Percentiles rank a stretch among this genome's conserved stretches.
These are phyloP conservation scores for Aspergillus novoparasiticus DNA, from an alignment of 2,329 filamentous ascomycete genomes.

Conservation along the genomic window DNA sequence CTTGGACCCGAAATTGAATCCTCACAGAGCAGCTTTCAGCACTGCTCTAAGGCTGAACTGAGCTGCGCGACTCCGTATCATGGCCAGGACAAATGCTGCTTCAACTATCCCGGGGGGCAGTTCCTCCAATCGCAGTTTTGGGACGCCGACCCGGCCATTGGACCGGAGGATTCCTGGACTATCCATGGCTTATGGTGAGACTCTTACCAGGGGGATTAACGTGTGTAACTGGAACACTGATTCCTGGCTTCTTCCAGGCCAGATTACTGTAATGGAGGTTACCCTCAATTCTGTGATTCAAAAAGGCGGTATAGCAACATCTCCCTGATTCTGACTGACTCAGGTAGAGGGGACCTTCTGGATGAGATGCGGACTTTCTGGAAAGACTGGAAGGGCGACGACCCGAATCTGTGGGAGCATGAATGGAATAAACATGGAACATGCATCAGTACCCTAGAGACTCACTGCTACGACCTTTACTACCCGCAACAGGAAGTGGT, in stretches of 20 bases:
- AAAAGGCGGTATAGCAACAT: conserved; percentile 67
- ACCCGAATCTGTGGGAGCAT: conserved; percentile 71
- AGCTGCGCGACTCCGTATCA: conserved; percentile 67
- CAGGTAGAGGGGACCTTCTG: conserved; percentile 59
- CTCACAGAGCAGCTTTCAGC: conserved; percentile 18
- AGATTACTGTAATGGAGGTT: conserved; percentile 70
- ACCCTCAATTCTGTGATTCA: conserved; percentile 66
- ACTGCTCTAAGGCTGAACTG: conserved; percentile 45
- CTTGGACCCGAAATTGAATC: conserved; percentile 11
- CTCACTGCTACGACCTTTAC: conserved; percentile 67
- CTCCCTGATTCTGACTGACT: conserved; percentile 59
- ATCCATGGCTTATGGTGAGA: conserved; percentile 68
- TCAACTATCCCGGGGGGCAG: conserved; percentile 71
- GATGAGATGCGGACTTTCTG: conserved; percentile 71
- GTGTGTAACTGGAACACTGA: not conserved
- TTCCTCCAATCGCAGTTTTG: conserved; percentile 77
- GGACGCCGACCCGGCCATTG: conserved; percentile 67
- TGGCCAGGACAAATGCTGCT: conserved; percentile 70
- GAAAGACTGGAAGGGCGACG: conserved; percentile 67
- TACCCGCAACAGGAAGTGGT: conserved; percentile 64
- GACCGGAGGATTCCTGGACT: conserved; percentile 71
- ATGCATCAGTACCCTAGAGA: conserved; percentile 71
- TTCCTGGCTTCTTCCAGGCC: conserved; percentile 48
- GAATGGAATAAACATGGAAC: conserved; percentile 77
- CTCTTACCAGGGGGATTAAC: not conserved